A percentile compares a stretch with the other conserved stretches of the same genome.
phyloP scores from a whole-genome alignment of 306 rosid genomes.

The Vigna hirtella region DNA sequence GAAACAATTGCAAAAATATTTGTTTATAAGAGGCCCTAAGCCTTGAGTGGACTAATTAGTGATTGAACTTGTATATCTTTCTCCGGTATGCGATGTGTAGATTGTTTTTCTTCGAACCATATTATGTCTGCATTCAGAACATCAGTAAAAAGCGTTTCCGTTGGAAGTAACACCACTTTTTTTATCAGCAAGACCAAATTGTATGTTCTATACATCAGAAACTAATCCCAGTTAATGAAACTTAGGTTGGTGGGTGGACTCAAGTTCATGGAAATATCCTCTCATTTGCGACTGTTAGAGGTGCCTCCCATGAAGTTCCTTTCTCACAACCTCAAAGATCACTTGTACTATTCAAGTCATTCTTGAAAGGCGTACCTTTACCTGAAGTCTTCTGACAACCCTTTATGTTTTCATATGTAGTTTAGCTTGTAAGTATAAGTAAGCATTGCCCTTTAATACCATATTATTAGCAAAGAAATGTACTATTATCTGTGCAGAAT shows the following conservation, averaged over 20 bases:
- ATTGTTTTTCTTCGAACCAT: conserved; percentile 27
- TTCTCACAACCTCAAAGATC: conserved; percentile 98
- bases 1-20: background rate
- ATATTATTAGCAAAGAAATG: conserved; percentile 51
- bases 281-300: conserved; percentile 94
- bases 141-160: conserved; percentile 7
- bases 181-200: background rate
- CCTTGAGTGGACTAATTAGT: conserved; percentile 19
- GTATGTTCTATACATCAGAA: conserved; percentile 10
- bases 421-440: conserved; percentile 54
- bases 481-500: conserved; percentile 50
- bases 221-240: conserved; percentile 37
- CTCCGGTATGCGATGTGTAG: background rate
- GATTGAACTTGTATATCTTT: background rate
- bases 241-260: conserved; percentile 99
- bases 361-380: conserved; percentile 74
- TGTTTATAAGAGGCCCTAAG: conserved; percentile 26
- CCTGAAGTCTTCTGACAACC: conserved; percentile 69
- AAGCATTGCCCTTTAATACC: conserved; percentile 38
- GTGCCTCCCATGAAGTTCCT: conserved; percentile 97
- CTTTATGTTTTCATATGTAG: conserved; percentile 29
- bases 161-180: background rate
- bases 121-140: conserved; percentile 25
- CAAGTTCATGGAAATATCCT: conserved; percentile 89
- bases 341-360: conserved; percentile 81